These are phyloP conservation scores for Omphalotus guepiniiformis DNA, from an alignment of 768 basidiomycete species.

Conservation along the genomic window DNA sequence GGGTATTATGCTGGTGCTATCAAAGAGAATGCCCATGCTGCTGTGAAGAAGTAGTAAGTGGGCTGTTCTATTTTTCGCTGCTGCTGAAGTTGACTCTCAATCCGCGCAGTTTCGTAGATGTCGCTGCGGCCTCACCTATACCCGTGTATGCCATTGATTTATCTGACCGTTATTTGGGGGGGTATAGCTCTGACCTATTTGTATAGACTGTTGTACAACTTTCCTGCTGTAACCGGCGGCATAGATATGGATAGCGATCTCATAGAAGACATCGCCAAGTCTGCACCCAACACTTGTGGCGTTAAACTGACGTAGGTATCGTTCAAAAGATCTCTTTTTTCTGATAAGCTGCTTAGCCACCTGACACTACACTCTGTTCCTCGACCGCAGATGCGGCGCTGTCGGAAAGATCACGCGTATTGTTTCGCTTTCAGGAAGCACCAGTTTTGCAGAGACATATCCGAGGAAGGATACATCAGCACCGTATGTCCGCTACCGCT, in stretches of 20 bases:
- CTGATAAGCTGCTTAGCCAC: not conserved
- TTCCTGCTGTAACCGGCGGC: conserved; percentile 54
- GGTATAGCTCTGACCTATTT: no score
- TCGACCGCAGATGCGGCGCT: conserved; percentile 35
- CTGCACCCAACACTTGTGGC: conserved; percentile 51
- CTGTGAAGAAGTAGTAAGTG: conserved; percentile 2
- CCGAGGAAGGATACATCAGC: conserved; percentile 44
- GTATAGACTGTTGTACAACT: conserved; percentile 7
- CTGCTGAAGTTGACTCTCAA: not conserved
- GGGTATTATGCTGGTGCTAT: conserved; percentile 63
- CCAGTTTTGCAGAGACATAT: conserved; percentile 36
- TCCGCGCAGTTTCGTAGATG: not conserved
- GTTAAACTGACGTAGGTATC: conserved; percentile 50
- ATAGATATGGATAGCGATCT: conserved; percentile 65
- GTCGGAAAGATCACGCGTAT: conserved; percentile 65
- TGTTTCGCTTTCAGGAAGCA: conserved; percentile 41
- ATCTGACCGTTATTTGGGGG: not conserved
- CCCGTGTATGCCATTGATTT: not conserved
- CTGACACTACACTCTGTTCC: no score
- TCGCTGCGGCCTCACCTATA: not conserved
- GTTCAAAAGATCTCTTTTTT: not conserved
- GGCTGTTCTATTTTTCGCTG: not conserved
- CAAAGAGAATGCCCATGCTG: conserved; percentile 38
- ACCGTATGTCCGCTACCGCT: conserved; percentile 26
- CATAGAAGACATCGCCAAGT: conserved; percentile 50